These are phyloP conservation scores for Plectosphaerella cucumerina DNA, from an alignment of 2,329 filamentous ascomycete genomes.

Conservation along the genomic window DNA sequence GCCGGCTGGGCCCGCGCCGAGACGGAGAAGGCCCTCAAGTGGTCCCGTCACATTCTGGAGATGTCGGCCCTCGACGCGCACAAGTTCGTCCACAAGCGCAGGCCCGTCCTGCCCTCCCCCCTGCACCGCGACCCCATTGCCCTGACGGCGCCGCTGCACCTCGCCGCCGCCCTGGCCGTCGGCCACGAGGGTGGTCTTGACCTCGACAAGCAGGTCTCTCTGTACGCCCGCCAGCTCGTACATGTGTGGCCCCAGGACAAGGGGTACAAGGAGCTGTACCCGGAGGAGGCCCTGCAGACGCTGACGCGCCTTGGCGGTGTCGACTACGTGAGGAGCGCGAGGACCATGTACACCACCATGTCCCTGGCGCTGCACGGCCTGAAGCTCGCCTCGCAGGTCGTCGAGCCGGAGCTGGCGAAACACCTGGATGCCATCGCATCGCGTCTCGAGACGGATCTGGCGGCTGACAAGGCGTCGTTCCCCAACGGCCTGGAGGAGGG, in stretches of 20 bases:
- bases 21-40: conserved; percentile 38
- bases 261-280: conserved; percentile 32
- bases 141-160: conserved; percentile 35
- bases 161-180: conserved; percentile 34
- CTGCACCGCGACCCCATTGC: conserved; percentile 39
- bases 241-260: conserved; percentile 34
- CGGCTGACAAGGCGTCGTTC: conserved; percentile 18
- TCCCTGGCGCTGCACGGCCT: conserved; percentile 40
- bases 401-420: conserved; percentile 28
- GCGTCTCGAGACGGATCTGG: conserved; percentile 30
- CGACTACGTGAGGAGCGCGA: conserved; percentile 24
- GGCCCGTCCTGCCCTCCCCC: conserved; percentile 14
- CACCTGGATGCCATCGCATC: conserved; percentile 36
- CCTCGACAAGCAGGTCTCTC: conserved; percentile 26
- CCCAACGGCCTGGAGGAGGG: not conserved
- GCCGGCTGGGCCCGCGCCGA: conserved; percentile 26
- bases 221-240: conserved; percentile 31
- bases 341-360: conserved; percentile 17
- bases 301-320: conserved; percentile 3
- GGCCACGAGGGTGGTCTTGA: conserved; percentile 25
- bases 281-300: conserved; percentile 25
- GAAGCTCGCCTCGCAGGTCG: conserved; percentile 36
- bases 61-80: conserved; percentile 42
- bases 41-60: conserved; percentile 44
- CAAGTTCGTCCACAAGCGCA: conserved; percentile 11